Evolutionary conservation across 257 asterid species (phyloP), one percentile per base, ranked within the genome.

Genomic region (Lavandula angustifolia): DNA sequence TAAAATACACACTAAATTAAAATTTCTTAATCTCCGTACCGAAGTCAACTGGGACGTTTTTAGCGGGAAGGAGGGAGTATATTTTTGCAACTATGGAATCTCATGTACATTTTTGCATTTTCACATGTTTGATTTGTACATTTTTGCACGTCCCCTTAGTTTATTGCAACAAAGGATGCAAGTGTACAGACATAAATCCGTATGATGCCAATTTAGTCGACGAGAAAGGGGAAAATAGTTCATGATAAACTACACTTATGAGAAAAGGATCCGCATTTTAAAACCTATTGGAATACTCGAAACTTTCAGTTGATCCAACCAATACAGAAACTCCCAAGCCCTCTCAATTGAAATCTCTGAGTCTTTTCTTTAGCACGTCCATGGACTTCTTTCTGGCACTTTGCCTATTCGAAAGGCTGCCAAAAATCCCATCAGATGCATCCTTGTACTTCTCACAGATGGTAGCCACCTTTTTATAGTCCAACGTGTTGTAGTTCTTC

Each of bases 401-500:
- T 66, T 88, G 95, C 81, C 97, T 80, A 54, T 66, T 87, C 6
- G 97, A 77, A 71, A 91, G 91, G 78, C 97, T 91, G 8, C 97
- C 97, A 1, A 91, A 91, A 55, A 91, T 84, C 16, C 98, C 91
- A 67, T 88, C 98, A 17, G 95, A 69, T 5, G 95, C 72, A 70
- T 91, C 95, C 75, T 85, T 91, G 55, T 70, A 91, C 80, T 91
- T 91, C 60, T 91, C 96, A 60, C 98, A 91, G 71, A 91, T 85
- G 7, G 76, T 80, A 4, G 92, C 91, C 66, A 91, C 98, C 78
- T 77, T 91, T 71, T 88, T 91, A 60, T 91, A 73, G 55, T 88
- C 98, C 79, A 91, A 74, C 46, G 84, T 76, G 64, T 81, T 73
- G 74, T 88, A 91, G 60, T 83, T 88, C 83, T 66, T 88, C 77